Conservation (phyloP, 1,284 basidiomycete species). For the Fomitopsis betulina region DNA sequence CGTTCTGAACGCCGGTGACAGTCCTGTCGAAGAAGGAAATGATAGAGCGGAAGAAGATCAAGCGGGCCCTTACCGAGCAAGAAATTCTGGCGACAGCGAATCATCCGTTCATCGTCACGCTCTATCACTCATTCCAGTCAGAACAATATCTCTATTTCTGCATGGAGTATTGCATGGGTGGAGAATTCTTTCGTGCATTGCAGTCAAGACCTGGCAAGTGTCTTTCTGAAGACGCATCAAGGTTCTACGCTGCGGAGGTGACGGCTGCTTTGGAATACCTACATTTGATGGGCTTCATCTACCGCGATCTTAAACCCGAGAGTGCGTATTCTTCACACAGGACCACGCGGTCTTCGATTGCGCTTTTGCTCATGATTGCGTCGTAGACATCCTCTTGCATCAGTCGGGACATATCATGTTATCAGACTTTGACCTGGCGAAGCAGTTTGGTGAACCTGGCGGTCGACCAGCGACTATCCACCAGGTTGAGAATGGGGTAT, state of each 20-base stretch:
- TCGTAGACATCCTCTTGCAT: conserved; percentile 92
- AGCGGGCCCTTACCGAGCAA: conserved; percentile 93
- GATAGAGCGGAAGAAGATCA: conserved; percentile 98
- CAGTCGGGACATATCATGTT: conserved; percentile 99
- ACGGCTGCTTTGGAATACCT: conserved; percentile 97
- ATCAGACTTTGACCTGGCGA: conserved; percentile 98
- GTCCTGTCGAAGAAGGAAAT: conserved; percentile 97
- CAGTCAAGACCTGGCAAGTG: conserved; percentile 96
- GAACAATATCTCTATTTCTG: conserved; percentile 96
- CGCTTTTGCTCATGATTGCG: neutral
- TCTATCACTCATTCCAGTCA: conserved; percentile 98
- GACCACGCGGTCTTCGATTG: neutral
- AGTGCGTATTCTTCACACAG: conserved; percentile 57
- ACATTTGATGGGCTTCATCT: conserved; percentile 99
- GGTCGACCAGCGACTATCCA: conserved; percentile 90
- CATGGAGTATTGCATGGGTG: conserved; percentile 99
- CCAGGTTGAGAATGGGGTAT: conserved; percentile 85
- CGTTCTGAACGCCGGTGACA: conserved; percentile 27
- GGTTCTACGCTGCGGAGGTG: conserved; percentile 99
- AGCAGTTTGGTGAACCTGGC: conserved; percentile 85
- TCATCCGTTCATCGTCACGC: conserved; percentile 96
- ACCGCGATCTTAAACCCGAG: conserved; percentile 98
- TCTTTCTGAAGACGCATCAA: conserved; percentile 89
- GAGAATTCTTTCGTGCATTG: conserved; percentile 97
- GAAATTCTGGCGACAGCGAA: conserved; percentile 95